These are phyloP conservation scores for Venturia oleaginea DNA, from an alignment of 2,329 filamentous ascomycete species.

Conservation along the genomic window DNA sequence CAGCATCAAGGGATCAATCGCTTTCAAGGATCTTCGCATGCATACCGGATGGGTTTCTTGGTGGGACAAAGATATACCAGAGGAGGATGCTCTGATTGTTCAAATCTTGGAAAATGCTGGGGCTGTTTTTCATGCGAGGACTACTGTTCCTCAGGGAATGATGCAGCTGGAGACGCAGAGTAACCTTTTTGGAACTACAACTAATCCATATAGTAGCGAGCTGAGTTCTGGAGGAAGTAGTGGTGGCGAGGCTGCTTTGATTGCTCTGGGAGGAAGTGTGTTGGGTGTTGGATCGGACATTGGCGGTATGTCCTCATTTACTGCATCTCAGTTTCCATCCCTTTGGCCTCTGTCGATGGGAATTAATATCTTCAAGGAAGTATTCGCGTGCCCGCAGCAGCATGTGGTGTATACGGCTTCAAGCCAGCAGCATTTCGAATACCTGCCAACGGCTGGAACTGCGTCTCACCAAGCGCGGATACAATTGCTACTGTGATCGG, in stretches of 20 bases:
- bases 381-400: conserved; percentile 39
- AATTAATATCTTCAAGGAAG: conserved; percentile 31
- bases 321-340: conserved; percentile 20
- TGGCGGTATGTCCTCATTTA: conserved; percentile 29
- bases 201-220: conserved; percentile 44
- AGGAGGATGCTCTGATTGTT: conserved; percentile 40
- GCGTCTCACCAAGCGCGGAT: not conserved
- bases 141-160: conserved; percentile 45
- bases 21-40: conserved; percentile 38
- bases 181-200: conserved; percentile 44
- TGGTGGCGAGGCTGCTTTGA: conserved; percentile 48
- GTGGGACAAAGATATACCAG: conserved; percentile 35
- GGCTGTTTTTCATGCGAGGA: conserved; percentile 43
- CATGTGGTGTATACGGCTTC: conserved; percentile 37
- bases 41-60: conserved; percentile 43
- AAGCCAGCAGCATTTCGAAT: conserved; percentile 36
- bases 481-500: conserved; percentile 38
- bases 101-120: conserved; percentile 40
- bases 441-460: conserved; percentile 31
- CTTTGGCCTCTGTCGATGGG: too few species aligned
- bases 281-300: conserved; percentile 47
- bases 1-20: conserved; percentile 43
- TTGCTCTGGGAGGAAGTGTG: conserved; percentile 42
- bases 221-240: conserved; percentile 45
- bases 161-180: conserved; percentile 45